phyloP scores from a whole-genome alignment of 2,329 filamentous ascomycete genomes.

The Botrytis aclada region DNA sequence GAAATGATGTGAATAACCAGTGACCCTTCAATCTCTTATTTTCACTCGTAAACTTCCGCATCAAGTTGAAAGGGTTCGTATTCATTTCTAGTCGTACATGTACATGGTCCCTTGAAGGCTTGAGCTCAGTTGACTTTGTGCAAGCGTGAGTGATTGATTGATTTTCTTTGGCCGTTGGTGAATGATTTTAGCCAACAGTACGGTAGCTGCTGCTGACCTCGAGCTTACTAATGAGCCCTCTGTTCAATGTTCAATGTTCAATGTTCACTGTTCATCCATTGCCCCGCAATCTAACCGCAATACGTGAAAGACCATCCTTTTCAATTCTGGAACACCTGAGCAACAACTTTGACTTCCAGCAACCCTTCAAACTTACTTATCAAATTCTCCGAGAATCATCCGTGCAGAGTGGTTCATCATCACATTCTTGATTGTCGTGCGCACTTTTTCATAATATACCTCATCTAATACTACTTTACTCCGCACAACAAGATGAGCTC shows the following conservation, averaged over 20 bases:
- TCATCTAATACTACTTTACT: background rate
- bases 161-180: background rate
- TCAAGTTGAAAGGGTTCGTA: background rate
- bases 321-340: background rate
- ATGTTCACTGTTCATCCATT: background rate
- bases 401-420: background rate
- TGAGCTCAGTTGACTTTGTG: background rate
- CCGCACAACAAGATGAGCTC: constrained; percentile 9
- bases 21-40: background rate
- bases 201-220: too few species aligned
- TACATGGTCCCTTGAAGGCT: background rate
- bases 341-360: background rate
- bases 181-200: background rate
- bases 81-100: background rate
- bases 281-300: background rate
- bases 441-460: background rate
- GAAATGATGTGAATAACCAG: background rate
- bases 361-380: background rate
- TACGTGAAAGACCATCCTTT: background rate
- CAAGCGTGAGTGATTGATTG: background rate
- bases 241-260: too few species aligned
- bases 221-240: too few species aligned
- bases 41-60: background rate
- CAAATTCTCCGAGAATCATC: background rate
- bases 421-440: background rate